Conservation (phyloP, 148 eudicot genomes). For the Amaranthus palmeri region DNA sequence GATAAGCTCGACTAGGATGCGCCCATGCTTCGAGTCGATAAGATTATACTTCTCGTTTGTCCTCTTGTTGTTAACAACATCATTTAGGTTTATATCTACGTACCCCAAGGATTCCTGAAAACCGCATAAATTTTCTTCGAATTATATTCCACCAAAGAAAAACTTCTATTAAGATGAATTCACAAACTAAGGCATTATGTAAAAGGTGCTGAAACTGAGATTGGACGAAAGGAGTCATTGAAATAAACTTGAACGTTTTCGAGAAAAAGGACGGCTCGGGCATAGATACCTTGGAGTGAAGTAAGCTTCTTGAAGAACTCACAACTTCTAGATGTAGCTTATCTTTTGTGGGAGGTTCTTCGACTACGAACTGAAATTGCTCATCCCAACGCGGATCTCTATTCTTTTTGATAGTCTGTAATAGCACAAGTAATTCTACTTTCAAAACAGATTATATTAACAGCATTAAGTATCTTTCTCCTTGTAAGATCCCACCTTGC, state of each 20-base stretch:
- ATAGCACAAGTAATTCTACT: conserved; percentile 3
- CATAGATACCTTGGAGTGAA: conserved; percentile 57
- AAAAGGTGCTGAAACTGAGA: no score
- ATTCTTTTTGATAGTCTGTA: conserved; percentile 66
- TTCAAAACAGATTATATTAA: no score
- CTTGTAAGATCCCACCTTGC: no score
- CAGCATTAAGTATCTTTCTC: no score
- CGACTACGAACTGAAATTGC: conserved; percentile 51
- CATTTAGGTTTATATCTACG: conserved; percentile 61
- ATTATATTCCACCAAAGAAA: neutral
- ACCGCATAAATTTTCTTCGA: neutral
- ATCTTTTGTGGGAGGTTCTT: conserved; percentile 67
- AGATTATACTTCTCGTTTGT: conserved; percentile 79
- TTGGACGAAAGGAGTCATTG: no score
- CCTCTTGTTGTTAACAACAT: conserved; percentile 75
- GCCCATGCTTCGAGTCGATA: conserved; percentile 83
- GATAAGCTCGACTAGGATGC: conserved; percentile 71
- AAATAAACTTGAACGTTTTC: no score
- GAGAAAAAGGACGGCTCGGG: no score
- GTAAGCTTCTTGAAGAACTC: conserved; percentile 57
- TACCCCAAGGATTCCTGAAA: conserved; percentile 81
- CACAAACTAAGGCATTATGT: neutral
- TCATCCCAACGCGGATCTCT: conserved; percentile 84
- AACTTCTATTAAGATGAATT: no score
- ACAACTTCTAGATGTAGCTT: conserved; percentile 62